These are phyloP conservation scores for Orbilia ellipsospora DNA, from an alignment of 2,329 filamentous ascomycete genomes.

Conservation along the genomic window DNA sequence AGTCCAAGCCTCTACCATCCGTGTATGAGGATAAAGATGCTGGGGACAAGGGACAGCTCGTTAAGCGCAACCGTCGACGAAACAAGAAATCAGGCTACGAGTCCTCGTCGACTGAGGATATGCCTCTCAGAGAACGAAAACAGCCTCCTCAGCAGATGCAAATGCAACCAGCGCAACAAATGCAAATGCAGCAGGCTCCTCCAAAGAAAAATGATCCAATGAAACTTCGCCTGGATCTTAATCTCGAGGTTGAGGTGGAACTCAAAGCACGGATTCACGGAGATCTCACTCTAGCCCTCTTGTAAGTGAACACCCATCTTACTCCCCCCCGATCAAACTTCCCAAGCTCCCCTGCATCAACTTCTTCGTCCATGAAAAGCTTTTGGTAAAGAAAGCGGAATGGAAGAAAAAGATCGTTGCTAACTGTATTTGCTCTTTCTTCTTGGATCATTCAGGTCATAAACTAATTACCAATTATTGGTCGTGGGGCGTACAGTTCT, in stretches of 20 bases:
- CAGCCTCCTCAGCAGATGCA: conserved; percentile 61
- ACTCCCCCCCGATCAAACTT: background rate
- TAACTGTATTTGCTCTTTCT: conserved; percentile 15
- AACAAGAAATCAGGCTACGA: conserved; percentile 57
- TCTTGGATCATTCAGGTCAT: conserved; percentile 32
- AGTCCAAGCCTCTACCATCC: conserved; percentile 21
- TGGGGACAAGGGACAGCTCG: conserved; percentile 40
- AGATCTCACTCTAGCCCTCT: conserved; percentile 59
- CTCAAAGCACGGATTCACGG: conserved; percentile 60
- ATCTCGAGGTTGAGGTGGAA: conserved; percentile 59
- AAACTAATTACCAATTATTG: conserved; percentile 51
- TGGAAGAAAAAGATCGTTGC: conserved; percentile 49
- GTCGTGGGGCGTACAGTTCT: conserved; percentile 28
- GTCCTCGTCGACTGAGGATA: conserved; percentile 56
- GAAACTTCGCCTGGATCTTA: conserved; percentile 58
- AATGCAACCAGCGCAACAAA: conserved; percentile 60
- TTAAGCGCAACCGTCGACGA: conserved; percentile 56
- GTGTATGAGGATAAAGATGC: conserved; percentile 36
- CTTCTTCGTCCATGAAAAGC: conserved; percentile 43
- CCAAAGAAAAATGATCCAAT: conserved; percentile 57
- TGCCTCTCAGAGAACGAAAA: conserved; percentile 56
- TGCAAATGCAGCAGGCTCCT: conserved; percentile 60
- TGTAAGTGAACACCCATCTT: conserved; percentile 56
- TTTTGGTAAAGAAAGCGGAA: conserved; percentile 12
- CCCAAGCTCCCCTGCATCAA: conserved; percentile 3